phyloP scores from a whole-genome alignment of 331 rosid genomes.

The Malus hybrid region DNA sequence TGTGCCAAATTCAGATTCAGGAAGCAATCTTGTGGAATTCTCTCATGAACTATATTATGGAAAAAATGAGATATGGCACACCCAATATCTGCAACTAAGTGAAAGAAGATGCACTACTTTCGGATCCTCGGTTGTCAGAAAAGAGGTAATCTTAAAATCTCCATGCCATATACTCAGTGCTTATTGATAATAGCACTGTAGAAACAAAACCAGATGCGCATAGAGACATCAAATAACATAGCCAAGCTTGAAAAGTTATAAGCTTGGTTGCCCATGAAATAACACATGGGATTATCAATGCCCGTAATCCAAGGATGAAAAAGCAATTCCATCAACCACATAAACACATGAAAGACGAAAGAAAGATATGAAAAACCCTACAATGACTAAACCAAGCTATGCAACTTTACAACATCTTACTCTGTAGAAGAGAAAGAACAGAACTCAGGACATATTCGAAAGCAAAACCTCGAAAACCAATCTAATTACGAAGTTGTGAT shows the following conservation, averaged over 20 bases:
- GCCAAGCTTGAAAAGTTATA: conserved; percentile 9
- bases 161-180: not conserved
- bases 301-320: not conserved
- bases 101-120: not conserved
- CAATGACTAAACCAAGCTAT: conserved; percentile 8
- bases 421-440: conserved; percentile 36
- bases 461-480: conserved; percentile 10
- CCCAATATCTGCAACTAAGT: not conserved
- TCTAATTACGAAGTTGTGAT: not conserved
- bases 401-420: conserved; percentile 18
- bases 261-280: conserved; percentile 1
- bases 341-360: not conserved
- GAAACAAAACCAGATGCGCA: conserved; percentile 12
- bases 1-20: not conserved
- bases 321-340: conserved; percentile 13
- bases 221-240: conserved; percentile 6
- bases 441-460: conserved; percentile 13
- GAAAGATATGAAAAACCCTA: not conserved
- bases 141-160: not conserved
- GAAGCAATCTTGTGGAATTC: not conserved
- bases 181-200: not conserved
- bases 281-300: not conserved
- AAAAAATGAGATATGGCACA: not conserved
- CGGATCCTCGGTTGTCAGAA: not conserved
- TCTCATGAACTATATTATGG: conserved; percentile 2